Conservation (phyloP, 1,284 basidiomycete genomes). For the Puccinia horiana region DNA sequence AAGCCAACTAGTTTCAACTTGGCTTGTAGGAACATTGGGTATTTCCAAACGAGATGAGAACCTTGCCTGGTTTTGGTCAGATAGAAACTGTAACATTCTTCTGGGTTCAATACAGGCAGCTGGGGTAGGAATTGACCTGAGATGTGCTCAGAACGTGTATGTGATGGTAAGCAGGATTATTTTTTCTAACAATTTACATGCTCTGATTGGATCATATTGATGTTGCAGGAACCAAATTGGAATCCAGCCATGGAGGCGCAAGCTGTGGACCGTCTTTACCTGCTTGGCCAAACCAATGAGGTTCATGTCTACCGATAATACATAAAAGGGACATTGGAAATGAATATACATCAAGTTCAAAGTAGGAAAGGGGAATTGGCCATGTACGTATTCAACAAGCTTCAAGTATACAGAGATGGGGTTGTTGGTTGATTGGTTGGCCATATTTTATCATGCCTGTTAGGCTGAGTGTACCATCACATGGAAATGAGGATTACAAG, state of each 20-base stretch:
- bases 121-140: slow-evolving; percentile 20
- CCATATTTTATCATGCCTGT: not conserved
- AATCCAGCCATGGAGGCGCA: no score
- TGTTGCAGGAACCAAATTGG: slow-evolving; percentile 17
- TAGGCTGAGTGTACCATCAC: not conserved
- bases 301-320: slow-evolving; percentile 14
- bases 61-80: no score
- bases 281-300: not conserved
- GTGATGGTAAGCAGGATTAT: no score
- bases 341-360: slow-evolving; percentile 25
- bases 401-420: not conserved
- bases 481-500: no score
- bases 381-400: no score
- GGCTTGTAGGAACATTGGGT: no score
- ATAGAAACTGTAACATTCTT: no score
- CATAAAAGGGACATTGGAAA: slow-evolving; percentile 6
- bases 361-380: slow-evolving; percentile 13
- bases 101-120: not conserved
- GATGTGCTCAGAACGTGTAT: no score
- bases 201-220: not conserved
- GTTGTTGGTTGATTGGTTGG: no score
- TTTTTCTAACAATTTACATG: not conserved
- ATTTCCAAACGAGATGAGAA: no score
- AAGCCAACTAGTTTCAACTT: not conserved
- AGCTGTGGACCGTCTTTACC: slow-evolving; percentile 1